A percentile compares a stretch with the other conserved stretches of the same genome.
phyloP scores from a whole-genome alignment of 768 basidiomycete species.

The Suillus hirtellus region DNA sequence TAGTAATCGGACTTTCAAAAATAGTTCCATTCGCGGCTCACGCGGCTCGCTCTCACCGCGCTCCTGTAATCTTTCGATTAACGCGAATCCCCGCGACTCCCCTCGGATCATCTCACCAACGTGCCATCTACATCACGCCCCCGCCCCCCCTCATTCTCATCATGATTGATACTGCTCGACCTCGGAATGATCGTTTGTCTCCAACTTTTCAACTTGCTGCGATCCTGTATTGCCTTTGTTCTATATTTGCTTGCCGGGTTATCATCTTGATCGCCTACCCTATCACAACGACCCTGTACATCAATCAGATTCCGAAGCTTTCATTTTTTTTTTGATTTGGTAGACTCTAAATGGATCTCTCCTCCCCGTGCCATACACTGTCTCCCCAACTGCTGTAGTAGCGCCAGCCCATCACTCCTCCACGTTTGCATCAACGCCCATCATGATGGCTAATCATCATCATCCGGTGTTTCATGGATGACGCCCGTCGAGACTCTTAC shows the following conservation, averaged over 20 bases:
- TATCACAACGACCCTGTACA: slow-evolving; percentile 38
- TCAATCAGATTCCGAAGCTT: slow-evolving; percentile 34
- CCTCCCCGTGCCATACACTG: slow-evolving; percentile 14
- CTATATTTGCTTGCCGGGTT: slow-evolving; percentile 24
- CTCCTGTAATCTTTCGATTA: slow-evolving; percentile 26
- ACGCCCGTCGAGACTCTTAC: no score
- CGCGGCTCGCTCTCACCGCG: slow-evolving; percentile 22
- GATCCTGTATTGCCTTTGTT: slow-evolving; percentile 17
- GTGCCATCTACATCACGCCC: neutral
- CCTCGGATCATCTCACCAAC: slow-evolving; percentile 10
- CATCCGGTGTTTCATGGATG: neutral
- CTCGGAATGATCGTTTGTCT: slow-evolving; percentile 21
- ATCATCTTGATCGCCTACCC: slow-evolving; percentile 39
- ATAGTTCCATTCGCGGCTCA: slow-evolving; percentile 30
- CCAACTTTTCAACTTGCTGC: slow-evolving; percentile 23
- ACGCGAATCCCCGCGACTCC: slow-evolving; percentile 26
- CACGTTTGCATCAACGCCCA: neutral
- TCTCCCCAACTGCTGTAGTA: no score
- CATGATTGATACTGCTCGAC: slow-evolving; percentile 8
- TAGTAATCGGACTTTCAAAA: slow-evolving; percentile 30
- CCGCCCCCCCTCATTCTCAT: neutral
- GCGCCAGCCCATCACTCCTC: neutral
- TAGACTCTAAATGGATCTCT: slow-evolving; percentile 24
- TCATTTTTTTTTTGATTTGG: slow-evolving; percentile 23
- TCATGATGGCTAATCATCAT: slow-evolving; percentile 6